Evolutionary conservation across 176 grass and related monocot species (phyloP), one percentile per base, ranked within the genome.

Genomic region (Ananas comosus): DNA sequence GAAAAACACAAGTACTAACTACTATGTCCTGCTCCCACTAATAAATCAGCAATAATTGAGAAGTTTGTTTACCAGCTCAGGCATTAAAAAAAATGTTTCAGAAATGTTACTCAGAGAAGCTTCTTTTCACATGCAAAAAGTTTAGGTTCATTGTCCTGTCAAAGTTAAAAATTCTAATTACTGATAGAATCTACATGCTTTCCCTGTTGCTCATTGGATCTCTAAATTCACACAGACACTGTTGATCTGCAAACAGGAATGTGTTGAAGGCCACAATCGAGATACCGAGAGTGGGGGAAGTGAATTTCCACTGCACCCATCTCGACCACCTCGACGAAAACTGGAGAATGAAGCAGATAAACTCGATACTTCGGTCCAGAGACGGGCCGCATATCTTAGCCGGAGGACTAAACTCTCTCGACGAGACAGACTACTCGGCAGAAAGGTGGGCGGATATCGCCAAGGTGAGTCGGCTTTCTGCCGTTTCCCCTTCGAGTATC

Each of bases 251-350:
- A 2, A 61, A 78, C 85, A 99, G 94, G 82, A 99, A 99, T 82
- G 90, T 93, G 75, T 75, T 99, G 83, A 81, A 88, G 5, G 87
- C 88, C 63, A 99, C 89, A 48, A 91, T 99, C 54, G 94, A 99
- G 69, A 87, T 93, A 73, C 94, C 94, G 5, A 65, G 33, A 4
- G 69, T 79, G 12, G 94, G 94, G n/a, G 94, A 99, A 78, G 48
- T 99, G 27, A 80, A 89, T 78, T 87, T 99, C 80, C 94, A 88
- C 66, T 99, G 94, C 85, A 99, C 94, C 1, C 94, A 93, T 83
- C 94, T 99, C 14, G 94, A 99, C 78, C 94, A 93, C 85, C 94
- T 99, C 0, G 90, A 99, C 48, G 94, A 99, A 67, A 83, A 73
- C 64, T 99, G 90, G 94, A 78, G 94, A 72, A 93, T 91, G 87